Base-by-base conservation (phyloP, 805 yeast species). In the Priceomyces fermenticarens region DNA sequence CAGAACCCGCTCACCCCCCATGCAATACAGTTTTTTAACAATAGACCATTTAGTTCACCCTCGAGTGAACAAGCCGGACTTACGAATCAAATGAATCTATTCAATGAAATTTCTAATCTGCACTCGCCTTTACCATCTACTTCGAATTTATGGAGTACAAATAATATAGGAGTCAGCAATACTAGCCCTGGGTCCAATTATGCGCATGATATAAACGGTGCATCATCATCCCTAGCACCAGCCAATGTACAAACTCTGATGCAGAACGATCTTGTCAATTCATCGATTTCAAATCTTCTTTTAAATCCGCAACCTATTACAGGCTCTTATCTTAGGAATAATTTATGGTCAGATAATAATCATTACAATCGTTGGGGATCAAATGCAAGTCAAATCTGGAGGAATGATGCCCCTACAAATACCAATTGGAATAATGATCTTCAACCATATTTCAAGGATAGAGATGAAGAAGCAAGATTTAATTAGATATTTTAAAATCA, bases 371-470 rank as follows among this genome's bases (percentile, higher is more conserved):
- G 46, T 8, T 44, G 63, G 12, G 46, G 47, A 10, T 47, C 53
- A 4, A 34, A 35, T 11, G 34, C 44, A 14, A 42, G 46, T 12
- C 54, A 49, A 39, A 48, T 57, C 25, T 57, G 62, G 62, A 41
- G 61, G 27, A 53, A 53, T 33, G 57, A 51, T 30, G 36, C 40
- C 28, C 16, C 44, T 9, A 38, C 28, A 27, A 42, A 39, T 28
- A 38, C 41, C 27, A 40, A 45, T 30, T 36, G 46, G 23, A 41
- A 50, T 38, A 47, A 47, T 15, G 52, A 47, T 32, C 48, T 45
- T 36, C 44, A 42, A 36, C 55, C 51, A 31, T 48, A 46, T 39
- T 25, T 28, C 16, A 28, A 38, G 35, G 30, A 29, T 25, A 20
- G 31, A 16, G 16, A 35, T 25, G 23, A 14, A 13, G 16, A 32